Evolutionary conservation across 495 filamentous ascomycete species (phyloP).

Genomic region (Aspergillus baeticus): DNA sequence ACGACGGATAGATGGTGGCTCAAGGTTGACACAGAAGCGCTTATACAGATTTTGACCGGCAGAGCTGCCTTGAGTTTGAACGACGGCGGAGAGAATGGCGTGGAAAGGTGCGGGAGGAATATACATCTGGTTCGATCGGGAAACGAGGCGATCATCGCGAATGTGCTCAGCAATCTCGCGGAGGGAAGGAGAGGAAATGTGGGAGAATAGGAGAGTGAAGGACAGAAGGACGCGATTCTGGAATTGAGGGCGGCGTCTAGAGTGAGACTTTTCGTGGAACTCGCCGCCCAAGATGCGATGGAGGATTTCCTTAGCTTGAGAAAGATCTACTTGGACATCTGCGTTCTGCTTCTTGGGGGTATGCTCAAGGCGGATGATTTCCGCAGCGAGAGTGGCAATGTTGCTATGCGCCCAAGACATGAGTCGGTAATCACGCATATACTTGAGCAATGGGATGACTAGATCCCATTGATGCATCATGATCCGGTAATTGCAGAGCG

Average conservation of each 20-base stretch:
- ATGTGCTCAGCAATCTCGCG: slow-evolving; percentile 16
- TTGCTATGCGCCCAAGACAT: slow-evolving; percentile 52
- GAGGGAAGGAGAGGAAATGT: slow-evolving; percentile 23
- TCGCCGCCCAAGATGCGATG: slow-evolving; percentile 33
- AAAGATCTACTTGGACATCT: slow-evolving; percentile 11
- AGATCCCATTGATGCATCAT: slow-evolving; percentile 45
- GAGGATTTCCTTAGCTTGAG: slow-evolving; percentile 32
- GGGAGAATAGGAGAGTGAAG: slow-evolving; percentile 26
- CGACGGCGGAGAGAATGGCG: slow-evolving; percentile 43
- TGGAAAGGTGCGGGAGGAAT: slow-evolving; percentile 46
- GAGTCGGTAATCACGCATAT: slow-evolving; percentile 35
- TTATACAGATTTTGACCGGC: slow-evolving; percentile 41
- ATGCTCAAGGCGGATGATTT: slow-evolving; percentile 40
- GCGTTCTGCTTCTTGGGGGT: not conserved
- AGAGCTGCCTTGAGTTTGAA: slow-evolving; percentile 43
- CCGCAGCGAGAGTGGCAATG: slow-evolving; percentile 38
- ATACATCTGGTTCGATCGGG: slow-evolving; percentile 18
- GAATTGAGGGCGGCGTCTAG: slow-evolving; percentile 16
- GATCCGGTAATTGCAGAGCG: slow-evolving; percentile 52
- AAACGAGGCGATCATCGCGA: not conserved
- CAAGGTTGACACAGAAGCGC: slow-evolving; percentile 39
- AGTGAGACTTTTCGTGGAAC: slow-evolving; percentile 27
- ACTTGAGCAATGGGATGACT: slow-evolving; percentile 41
- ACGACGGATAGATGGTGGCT: slow-evolving; percentile 19
- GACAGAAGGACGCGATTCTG: slow-evolving; percentile 30